Conservation (phyloP, 2,329 filamentous ascomycete genomes). For the Decorospora gaudefroyi region DNA sequence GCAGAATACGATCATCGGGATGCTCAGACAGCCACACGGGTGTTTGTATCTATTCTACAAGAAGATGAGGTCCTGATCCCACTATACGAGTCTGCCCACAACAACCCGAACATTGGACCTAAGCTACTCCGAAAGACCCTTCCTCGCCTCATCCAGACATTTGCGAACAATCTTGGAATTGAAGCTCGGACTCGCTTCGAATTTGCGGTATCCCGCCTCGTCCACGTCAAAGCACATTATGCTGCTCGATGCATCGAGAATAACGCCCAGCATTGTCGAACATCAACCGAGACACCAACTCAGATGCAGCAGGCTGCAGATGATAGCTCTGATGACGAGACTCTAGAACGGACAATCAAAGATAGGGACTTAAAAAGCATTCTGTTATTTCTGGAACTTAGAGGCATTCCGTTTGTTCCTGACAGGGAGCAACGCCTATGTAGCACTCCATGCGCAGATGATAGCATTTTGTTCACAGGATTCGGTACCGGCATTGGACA, state of each 20-base stretch:
- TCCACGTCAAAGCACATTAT: slow-evolving; percentile 8
- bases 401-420: too few species aligned
- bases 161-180: background rate
- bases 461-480: too few species aligned
- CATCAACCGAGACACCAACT: too few species aligned
- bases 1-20: too few species aligned
- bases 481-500: too few species aligned
- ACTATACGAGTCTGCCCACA: slow-evolving; percentile 5
- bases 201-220: slow-evolving; percentile 9
- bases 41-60: slow-evolving; percentile 6
- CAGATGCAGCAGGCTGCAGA: slow-evolving; percentile 1
- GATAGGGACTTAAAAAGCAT: too few species aligned
- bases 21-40: slow-evolving; percentile 15
- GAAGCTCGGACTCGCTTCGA: slow-evolving; percentile 9
- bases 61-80: slow-evolving; percentile 5
- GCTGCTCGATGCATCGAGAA: slow-evolving; percentile 15
- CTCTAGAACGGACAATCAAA: too few species aligned
- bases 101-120: slow-evolving; percentile 5
- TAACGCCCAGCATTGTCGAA: background rate
- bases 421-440: too few species aligned
- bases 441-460: too few species aligned
- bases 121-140: slow-evolving; percentile 9
- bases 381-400: too few species aligned
- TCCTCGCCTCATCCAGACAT: slow-evolving; percentile 9
- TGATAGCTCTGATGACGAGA: slow-evolving; percentile 11